These are phyloP conservation scores for Neurospora cerealis DNA, from an alignment of 495 filamentous ascomycete genomes.

Conservation along the genomic window DNA sequence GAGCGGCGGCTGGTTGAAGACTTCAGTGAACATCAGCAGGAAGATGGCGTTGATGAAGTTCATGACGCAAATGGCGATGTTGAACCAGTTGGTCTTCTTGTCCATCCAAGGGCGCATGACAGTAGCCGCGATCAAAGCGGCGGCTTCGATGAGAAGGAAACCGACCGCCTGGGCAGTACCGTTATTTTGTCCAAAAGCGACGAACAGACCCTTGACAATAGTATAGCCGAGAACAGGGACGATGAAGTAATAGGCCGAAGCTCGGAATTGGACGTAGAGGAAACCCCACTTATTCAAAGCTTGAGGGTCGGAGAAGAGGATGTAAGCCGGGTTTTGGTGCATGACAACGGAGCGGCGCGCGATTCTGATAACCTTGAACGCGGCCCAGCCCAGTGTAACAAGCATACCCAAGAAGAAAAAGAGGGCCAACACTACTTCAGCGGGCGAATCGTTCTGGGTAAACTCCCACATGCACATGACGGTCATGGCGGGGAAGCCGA, in stretches of 20 bases:
- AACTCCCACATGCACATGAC: constrained; percentile 95
- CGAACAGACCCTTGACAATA: constrained; percentile 80
- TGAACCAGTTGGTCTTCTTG: constrained; percentile 96
- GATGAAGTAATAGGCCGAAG: constrained; percentile 95
- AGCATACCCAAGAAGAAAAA: constrained; percentile 84
- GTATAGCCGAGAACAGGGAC: constrained; percentile 72
- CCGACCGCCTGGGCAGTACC: constrained; percentile 74
- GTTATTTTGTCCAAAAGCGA: constrained; percentile 67
- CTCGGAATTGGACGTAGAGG: constrained; percentile 94
- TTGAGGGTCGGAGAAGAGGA: constrained; percentile 90
- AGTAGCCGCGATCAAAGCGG: constrained; percentile 65
- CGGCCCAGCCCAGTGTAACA: constrained; percentile 76
- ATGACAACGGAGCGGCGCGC: constrained; percentile 81
- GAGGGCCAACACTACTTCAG: constrained; percentile 78
- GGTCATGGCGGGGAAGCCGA: constrained; percentile 89
- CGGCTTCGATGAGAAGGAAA: constrained; percentile 77
- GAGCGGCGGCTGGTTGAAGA: constrained; percentile 80
- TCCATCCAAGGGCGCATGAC: constrained; percentile 96
- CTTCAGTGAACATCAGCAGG: constrained; percentile 70
- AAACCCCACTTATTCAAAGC: constrained; percentile 98
- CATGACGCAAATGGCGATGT: constrained; percentile 81
- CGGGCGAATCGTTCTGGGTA: constrained; percentile 73
- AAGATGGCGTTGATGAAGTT: constrained; percentile 91
- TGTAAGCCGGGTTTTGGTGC: constrained; percentile 97
- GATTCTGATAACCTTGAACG: constrained; percentile 80